Conservation (phyloP, 2,329 filamentous ascomycete genomes). For the Fusarium tupiense region DNA sequence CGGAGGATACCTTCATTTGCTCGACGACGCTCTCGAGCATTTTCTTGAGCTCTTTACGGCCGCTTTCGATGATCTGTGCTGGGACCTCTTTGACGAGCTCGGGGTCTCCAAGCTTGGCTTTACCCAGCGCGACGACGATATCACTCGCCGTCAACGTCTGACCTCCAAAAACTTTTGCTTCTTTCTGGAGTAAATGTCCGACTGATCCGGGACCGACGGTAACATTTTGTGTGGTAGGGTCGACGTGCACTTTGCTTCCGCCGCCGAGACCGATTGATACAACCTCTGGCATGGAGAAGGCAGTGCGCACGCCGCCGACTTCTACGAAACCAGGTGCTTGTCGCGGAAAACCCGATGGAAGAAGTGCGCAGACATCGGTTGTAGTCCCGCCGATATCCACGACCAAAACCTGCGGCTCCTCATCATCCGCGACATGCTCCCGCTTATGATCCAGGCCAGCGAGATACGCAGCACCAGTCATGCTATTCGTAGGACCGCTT, state of each 20-base stretch:
- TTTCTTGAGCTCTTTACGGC: constrained; percentile 51
- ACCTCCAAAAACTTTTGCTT: constrained; percentile 64
- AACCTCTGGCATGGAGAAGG: constrained; percentile 67
- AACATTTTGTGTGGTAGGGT: constrained; percentile 42
- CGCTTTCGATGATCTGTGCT: constrained; percentile 27
- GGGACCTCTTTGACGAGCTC: constrained; percentile 43
- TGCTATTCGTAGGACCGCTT: constrained; percentile 64
- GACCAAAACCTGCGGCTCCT: constrained; percentile 54
- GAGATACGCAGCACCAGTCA: constrained; percentile 64
- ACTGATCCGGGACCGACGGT: constrained; percentile 67
- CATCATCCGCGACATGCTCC: neutral
- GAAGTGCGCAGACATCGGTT: constrained; percentile 66
- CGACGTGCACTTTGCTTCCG: constrained; percentile 51
- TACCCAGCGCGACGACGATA: constrained; percentile 54
- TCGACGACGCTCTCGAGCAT: constrained; percentile 64
- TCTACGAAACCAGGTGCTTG: constrained; percentile 68
- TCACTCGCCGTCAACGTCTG: constrained; percentile 63
- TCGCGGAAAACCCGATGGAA: constrained; percentile 68
- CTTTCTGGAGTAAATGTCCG: constrained; percentile 58
- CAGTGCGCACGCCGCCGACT: constrained; percentile 67
- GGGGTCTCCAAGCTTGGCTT: constrained; percentile 45
- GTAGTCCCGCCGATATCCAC: constrained; percentile 71
- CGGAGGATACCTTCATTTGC: constrained; percentile 65
- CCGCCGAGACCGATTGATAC: constrained; percentile 67
- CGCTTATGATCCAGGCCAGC: constrained; percentile 54